Evolutionary conservation across 768 basidiomycete genomes (phyloP).

Genomic region (Lactarius hatsudake): DNA sequence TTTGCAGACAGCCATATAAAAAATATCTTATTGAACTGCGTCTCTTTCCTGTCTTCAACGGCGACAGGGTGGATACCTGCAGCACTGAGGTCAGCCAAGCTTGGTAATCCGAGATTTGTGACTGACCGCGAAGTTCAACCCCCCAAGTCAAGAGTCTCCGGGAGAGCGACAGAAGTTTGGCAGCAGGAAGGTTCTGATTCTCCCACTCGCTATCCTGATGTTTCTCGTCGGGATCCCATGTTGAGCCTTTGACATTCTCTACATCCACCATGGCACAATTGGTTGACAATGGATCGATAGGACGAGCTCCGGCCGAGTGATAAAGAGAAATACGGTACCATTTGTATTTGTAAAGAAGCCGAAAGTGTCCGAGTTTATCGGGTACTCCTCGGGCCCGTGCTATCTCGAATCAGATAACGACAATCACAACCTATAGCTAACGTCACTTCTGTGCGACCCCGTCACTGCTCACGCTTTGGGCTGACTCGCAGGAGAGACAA

Average conservation of each 20-base stretch:
- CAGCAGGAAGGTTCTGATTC: too few species aligned
- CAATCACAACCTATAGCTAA: neutral
- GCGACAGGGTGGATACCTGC: constrained; percentile 39
- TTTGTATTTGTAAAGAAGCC: neutral
- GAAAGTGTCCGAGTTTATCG: too few species aligned
- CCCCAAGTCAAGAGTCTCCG: constrained; percentile 34
- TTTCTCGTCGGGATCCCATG: neutral
- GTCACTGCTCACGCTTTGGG: neutral
- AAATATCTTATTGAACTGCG: constrained; percentile 41
- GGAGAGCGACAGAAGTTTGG: constrained; percentile 6
- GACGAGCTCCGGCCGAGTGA: neutral
- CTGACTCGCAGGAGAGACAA: neutral
- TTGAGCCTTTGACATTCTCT: neutral
- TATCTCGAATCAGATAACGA: neutral
- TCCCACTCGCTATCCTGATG: neutral
- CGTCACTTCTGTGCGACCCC: neutral
- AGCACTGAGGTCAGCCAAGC: too few species aligned
- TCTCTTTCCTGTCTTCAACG: constrained; percentile 37
- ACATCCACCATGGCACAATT: neutral
- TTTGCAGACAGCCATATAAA: constrained; percentile 43
- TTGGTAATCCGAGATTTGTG: too few species aligned
- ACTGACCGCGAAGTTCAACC: constrained; percentile 36
- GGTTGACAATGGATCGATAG: neutral
- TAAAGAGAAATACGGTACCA: neutral
- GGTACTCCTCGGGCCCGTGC: neutral